phyloP scores from a whole-genome alignment of 495 filamentous ascomycete species.

The Hyaloscypha variabilis region DNA sequence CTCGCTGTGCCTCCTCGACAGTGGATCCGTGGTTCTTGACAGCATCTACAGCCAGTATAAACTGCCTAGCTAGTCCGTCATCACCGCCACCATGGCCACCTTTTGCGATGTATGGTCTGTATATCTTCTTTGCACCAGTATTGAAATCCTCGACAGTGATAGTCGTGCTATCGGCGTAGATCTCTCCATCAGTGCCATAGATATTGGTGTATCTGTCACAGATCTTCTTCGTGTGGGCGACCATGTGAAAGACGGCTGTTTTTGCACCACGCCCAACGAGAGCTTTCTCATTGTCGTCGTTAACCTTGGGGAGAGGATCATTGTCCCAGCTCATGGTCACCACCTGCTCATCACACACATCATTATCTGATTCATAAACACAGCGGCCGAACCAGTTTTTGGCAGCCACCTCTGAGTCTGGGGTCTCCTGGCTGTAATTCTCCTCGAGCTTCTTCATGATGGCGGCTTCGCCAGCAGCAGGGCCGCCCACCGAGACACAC shows the following conservation, averaged over 20 bases:
- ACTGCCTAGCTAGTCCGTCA: slow-evolving; percentile 75
- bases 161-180: slow-evolving; percentile 71
- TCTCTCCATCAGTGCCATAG: slow-evolving; percentile 85
- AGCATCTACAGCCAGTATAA: slow-evolving; percentile 76
- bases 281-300: slow-evolving; percentile 25
- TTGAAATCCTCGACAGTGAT: slow-evolving; percentile 68
- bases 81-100: slow-evolving; percentile 88
- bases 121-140: slow-evolving; percentile 53
- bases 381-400: slow-evolving; percentile 90
- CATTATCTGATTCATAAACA: slow-evolving; percentile 90
- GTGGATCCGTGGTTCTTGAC: slow-evolving; percentile 71
- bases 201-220: slow-evolving; percentile 81
- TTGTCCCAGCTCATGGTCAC: slow-evolving; percentile 87
- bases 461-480: slow-evolving; percentile 42
- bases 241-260: slow-evolving; percentile 91
- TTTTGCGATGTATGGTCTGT: slow-evolving; percentile 52
- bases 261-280: slow-evolving; percentile 64
- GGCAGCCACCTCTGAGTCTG: slow-evolving; percentile 53
- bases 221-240: slow-evolving; percentile 83
- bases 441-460: slow-evolving; percentile 59
- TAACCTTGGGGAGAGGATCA: slow-evolving; percentile 43
- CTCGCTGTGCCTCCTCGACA: slow-evolving; percentile 72
- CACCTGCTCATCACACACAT: slow-evolving; percentile 88
- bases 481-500: slow-evolving; percentile 40
- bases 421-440: slow-evolving; percentile 64